Percentiles rank a stretch among this genome's conserved stretches.
Evolutionary conservation across 1,139 yeast species (phyloP).

Genomic region (Geotrichum citri-aurantii): DNA sequence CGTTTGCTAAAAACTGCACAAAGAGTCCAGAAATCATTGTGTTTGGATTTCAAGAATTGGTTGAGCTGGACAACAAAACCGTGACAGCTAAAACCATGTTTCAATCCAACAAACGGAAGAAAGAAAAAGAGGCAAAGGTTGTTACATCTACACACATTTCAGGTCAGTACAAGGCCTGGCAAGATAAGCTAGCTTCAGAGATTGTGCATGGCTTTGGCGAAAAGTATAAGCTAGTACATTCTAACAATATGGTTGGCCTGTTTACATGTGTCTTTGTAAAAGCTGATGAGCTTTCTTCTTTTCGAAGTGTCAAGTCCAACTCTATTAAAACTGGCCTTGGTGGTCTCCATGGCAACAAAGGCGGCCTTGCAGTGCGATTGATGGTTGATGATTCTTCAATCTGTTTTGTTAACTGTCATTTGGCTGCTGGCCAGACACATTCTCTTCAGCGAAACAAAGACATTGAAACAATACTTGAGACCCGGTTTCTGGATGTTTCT

Average conservation of each 20-base stretch:
- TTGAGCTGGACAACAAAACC: slow-evolving; percentile 85
- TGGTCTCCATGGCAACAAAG: slow-evolving; percentile 93
- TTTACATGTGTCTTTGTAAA: slow-evolving; percentile 63
- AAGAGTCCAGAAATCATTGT: slow-evolving; percentile 66
- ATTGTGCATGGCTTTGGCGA: slow-evolving; percentile 20
- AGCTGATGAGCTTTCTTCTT: slow-evolving; percentile 43
- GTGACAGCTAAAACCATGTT: slow-evolving; percentile 58
- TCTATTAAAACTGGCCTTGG: slow-evolving; percentile 91
- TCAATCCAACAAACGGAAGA: slow-evolving; percentile 40
- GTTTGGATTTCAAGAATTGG: slow-evolving; percentile 87
- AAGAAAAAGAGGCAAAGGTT: slow-evolving; percentile 27
- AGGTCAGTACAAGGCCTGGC: slow-evolving; percentile 40
- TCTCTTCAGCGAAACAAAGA: slow-evolving; percentile 80
- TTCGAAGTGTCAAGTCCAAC: slow-evolving; percentile 67
- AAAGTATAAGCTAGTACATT: slow-evolving; percentile 64
- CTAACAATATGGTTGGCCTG: slow-evolving; percentile 85
- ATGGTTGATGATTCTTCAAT: slow-evolving; percentile 66
- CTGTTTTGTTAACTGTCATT: slow-evolving; percentile 80
- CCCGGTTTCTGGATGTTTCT: slow-evolving; percentile 47
- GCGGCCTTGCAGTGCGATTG: slow-evolving; percentile 84
- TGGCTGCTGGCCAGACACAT: slow-evolving; percentile 83
- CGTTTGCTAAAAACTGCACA: slow-evolving; percentile 22
- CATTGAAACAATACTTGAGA: slow-evolving; percentile 61
- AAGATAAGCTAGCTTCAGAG: slow-evolving; percentile 31
- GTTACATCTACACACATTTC: slow-evolving; percentile 34